Conservation (phyloP, 805 yeast species). For the Ogataea trehalophila region DNA sequence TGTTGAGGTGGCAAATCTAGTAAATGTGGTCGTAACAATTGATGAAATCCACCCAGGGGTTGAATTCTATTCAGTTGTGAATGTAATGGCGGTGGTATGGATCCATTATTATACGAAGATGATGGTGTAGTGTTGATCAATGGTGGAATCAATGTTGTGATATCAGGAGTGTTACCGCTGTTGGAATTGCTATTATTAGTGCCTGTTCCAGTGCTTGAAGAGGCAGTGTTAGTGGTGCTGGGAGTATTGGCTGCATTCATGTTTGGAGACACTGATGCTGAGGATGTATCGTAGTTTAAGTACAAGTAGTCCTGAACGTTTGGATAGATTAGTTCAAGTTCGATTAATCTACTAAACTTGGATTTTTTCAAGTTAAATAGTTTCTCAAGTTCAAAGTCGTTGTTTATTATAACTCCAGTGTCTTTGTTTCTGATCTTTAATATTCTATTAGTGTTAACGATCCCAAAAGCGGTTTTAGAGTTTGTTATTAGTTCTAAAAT, state of each 20-base stretch:
- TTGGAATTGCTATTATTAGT: background rate
- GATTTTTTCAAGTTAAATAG: conserved; percentile 29
- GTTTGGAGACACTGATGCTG: background rate
- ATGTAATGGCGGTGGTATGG: conserved; percentile 1
- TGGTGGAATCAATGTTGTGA: conserved; percentile 4
- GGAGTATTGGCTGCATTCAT: conserved; percentile 4
- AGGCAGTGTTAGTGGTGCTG: background rate
- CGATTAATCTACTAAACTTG: conserved; percentile 29
- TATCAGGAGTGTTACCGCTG: background rate
- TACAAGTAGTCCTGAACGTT: conserved; percentile 26
- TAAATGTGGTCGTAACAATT: background rate
- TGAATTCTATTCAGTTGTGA: background rate
- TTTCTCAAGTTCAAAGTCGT: conserved; percentile 44
- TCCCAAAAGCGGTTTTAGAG: conserved; percentile 68
- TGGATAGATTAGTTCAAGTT: conserved; percentile 35
- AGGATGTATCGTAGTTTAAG: conserved; percentile 21
- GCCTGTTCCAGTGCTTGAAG: background rate
- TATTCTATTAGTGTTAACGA: conserved; percentile 33
- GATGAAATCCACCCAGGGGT: conserved; percentile 1
- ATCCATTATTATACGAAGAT: background rate
- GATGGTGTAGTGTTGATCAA: background rate
- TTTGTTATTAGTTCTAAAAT: conserved; percentile 72
- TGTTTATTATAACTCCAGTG: conserved; percentile 31
- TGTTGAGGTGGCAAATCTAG: conserved; percentile 9
- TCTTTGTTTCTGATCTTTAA: conserved; percentile 33